phyloP scores from a whole-genome alignment of 805 yeast species.

The Yamadazyma scolyti region DNA sequence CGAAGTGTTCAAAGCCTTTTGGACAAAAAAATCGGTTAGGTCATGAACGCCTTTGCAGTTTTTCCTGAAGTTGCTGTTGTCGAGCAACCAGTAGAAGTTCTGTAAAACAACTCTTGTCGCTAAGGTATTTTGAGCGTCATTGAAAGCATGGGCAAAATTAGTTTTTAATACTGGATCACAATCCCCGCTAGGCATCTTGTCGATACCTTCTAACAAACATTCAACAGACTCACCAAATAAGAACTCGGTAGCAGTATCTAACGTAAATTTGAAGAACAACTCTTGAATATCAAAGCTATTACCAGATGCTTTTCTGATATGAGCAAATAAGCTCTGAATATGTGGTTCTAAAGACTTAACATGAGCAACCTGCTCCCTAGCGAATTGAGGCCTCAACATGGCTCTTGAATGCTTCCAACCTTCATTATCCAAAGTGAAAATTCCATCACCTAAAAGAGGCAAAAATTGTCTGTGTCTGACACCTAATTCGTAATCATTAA shows the following conservation, averaged over 20 bases:
- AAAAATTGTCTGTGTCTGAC: conserved; percentile 26
- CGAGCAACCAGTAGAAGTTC: conserved; percentile 21
- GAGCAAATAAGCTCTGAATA: conserved; percentile 22
- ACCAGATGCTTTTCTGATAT: conserved; percentile 19
- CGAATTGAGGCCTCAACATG: conserved; percentile 36
- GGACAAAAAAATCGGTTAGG: conserved; percentile 35
- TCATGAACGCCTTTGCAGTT: conserved; percentile 22
- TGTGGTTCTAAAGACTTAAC: conserved; percentile 31
- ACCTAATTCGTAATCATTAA: conserved; percentile 32
- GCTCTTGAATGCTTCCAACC: conserved; percentile 40
- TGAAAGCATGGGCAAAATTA: conserved; percentile 33
- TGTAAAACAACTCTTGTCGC: conserved; percentile 33
- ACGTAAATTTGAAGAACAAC: conserved; percentile 30
- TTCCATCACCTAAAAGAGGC: conserved; percentile 35
- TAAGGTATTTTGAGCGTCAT: conserved; percentile 28
- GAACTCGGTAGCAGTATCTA: conserved; percentile 40
- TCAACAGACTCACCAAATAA: conserved; percentile 37
- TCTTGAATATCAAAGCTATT: conserved; percentile 28
- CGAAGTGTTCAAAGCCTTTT: conserved; percentile 29
- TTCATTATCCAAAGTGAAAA: conserved; percentile 33
- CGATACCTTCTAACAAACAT: conserved; percentile 26
- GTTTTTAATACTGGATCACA: conserved; percentile 25
- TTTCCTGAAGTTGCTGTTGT: conserved; percentile 20
- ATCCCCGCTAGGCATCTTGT: conserved; percentile 21
- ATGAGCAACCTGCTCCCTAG: conserved; percentile 36